Evolutionary conservation across 2,329 filamentous ascomycete genomes (phyloP), one percentile per base, ranked within the genome.

Genomic region (Coleophoma crateriformis): DNA sequence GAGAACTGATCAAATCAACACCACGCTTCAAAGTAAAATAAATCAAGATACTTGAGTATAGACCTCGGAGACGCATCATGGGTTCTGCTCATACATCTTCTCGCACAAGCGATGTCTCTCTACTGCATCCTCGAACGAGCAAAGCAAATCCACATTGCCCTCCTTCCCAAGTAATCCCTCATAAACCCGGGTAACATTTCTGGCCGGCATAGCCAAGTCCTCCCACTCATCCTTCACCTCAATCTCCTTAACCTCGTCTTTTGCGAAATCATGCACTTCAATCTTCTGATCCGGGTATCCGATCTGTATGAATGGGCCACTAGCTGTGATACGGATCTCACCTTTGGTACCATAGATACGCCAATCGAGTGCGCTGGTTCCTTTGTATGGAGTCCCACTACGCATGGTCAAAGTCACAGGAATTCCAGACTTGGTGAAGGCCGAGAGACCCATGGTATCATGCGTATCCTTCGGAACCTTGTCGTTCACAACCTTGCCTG

Each of bases 321-420:
- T 10, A 15, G 51, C 47, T 11, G 50, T 51, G 13, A 58, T 37
- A 3, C 52, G 38, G 6, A 57, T 49, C 27, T 52, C 10, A 0
- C 76, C 77, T 51, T 68, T 73, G 43, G 75, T 71, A 27, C 79
- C 78, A 34, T 72, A 67, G 44, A 84, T 72, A 7, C 66, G 70
- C 75, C 78, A 82, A 0, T 70, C 61, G 0, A 79, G 45, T 15
- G 54, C 55, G 1, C 53, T 52, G 1, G 33, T 38, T 7, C 45
- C 46, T 32, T 44, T 40, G 49, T 56, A 59, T 4, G 55, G 39
- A 1, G 37, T 42, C 1, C 55, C 55, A 33, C 53, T 53, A 22
- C 57, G 55, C 7, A 61, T 49, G 8, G 54, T 46, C 10, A 51
- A 33, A 0, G 50, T 51, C 12, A 61, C 27, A 1, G 58, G 55